Base-by-base conservation (phyloP, 768 basidiomycete species). In the Boletus rubropictus region DNA sequence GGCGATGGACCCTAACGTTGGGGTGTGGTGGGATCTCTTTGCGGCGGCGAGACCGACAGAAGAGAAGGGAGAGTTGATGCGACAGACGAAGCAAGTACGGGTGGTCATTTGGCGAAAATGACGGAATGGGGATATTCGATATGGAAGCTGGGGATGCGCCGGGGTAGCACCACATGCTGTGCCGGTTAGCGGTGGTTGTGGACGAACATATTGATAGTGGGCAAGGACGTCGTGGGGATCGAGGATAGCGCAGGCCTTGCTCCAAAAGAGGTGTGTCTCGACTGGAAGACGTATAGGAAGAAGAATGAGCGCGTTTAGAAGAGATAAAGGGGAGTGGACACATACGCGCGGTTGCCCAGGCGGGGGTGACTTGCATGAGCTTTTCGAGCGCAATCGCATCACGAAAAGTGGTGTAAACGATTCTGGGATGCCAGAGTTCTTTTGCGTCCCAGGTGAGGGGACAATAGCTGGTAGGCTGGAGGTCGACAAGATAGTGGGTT, bases 231-330 rank as follows among this genome's bases (percentile, higher is more conserved):
- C 83, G 35, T 73, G 66, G 6, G 84, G 83, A 67, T 88, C 85
- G 51, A 87, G 67, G 25, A 78, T 61, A 3, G 74, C 60, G 46
- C 78, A 73, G 1, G 81, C 84, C 49, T 84, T 80, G 50, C 73
- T 72, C 85, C 85, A 88, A 59, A 85, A 86, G 15, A 74, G 63
- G 67, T 87, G 85, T 7, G 72, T 70, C 69, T 85, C 79, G 47
- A 88, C 85, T 87, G 15, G 15, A 15, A 20, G 12, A 42, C 8
- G 18, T 1, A 25, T 6, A 33, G n/a, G 18, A 22, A 1, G 7
- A 5, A 54, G 48, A 18, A 41, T 58, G 48, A 56, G 49, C 50
- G 51, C 24, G 36, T 12, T 6, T 42, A 11, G 27, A 12, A 32
- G 39, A 7, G 46, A 25, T 22, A 34, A 14, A 29, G 41, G 5